Evolutionary conservation across 306 rosid genomes (phyloP).

Genomic region (Sophora flavescens): DNA sequence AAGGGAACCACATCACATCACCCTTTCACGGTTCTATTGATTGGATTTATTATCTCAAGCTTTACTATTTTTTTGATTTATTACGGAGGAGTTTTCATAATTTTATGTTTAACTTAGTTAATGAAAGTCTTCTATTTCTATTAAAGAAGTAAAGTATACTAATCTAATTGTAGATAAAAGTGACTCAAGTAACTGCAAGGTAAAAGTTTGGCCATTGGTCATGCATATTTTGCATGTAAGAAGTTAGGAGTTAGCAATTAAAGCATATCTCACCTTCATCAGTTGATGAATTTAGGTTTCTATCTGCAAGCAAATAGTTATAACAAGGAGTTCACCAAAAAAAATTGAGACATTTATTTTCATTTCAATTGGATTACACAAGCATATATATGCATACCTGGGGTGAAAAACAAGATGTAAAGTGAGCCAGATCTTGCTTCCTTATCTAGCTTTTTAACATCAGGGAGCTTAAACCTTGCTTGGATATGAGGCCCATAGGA

Average conservation of each 20-base stretch:
- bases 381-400: constrained; percentile 61
- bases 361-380: constrained; percentile 32
- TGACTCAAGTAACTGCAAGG: constrained; percentile 25
- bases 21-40: constrained; percentile 35
- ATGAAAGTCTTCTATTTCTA: constrained; percentile 1
- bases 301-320: constrained; percentile 63
- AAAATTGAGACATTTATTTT: not conserved
- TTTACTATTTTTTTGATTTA: constrained; percentile 3
- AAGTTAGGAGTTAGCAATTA: constrained; percentile 22
- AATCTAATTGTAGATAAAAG: constrained; percentile 17
- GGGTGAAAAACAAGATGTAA: constrained; percentile 70
- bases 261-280: constrained; percentile 74
- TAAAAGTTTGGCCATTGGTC: not conserved
- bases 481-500: constrained; percentile 51
- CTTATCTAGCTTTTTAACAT: constrained; percentile 63
- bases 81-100: not conserved
- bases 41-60: constrained; percentile 19
- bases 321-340: constrained; percentile 27
- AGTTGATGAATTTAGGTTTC: constrained; percentile 53
- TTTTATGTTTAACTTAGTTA: not conserved
- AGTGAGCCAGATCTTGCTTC: constrained; percentile 66
- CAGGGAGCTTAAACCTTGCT: constrained; percentile 76
- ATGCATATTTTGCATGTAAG: constrained; percentile 18
- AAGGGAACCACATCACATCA: not conserved
- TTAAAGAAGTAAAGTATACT: not conserved